Evolutionary conservation across 2,329 filamentous ascomycete species (phyloP).

Genomic region (Colletotrichum nymphaeae): DNA sequence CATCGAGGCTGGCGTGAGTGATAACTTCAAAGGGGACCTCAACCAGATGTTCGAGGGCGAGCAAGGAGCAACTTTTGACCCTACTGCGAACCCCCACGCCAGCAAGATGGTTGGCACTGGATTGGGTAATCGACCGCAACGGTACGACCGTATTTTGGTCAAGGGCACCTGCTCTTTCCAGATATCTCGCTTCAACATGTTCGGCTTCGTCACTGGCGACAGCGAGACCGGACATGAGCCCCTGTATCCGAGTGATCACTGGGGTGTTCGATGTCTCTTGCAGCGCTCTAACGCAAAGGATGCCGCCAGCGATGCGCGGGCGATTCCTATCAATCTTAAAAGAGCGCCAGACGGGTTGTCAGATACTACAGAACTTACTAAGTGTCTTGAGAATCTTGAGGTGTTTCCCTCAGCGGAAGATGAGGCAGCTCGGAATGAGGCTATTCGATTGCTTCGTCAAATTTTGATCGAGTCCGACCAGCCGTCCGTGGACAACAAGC

Average conservation of each 20-base stretch:
- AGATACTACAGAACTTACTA: slow-evolving; percentile 48
- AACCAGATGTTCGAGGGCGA: slow-evolving; percentile 65
- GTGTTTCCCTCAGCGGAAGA: slow-evolving; percentile 62
- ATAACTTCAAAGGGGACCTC: slow-evolving; percentile 41
- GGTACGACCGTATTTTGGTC: slow-evolving; percentile 73
- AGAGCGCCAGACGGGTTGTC: slow-evolving; percentile 45
- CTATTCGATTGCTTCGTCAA: slow-evolving; percentile 57
- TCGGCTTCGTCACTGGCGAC: slow-evolving; percentile 57
- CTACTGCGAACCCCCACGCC: slow-evolving; percentile 66
- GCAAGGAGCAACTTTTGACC: slow-evolving; percentile 74
- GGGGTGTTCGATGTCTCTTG: slow-evolving; percentile 63
- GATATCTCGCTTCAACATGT: slow-evolving; percentile 64
- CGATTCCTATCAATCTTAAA: slow-evolving; percentile 48
- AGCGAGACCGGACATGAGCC: slow-evolving; percentile 22
- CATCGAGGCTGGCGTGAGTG: slow-evolving; percentile 54
- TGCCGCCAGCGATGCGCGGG: slow-evolving; percentile 15
- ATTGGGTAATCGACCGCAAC: slow-evolving; percentile 67
- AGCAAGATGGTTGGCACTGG: slow-evolving; percentile 59
- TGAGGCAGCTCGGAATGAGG: slow-evolving; percentile 50
- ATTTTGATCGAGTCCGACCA: slow-evolving; percentile 50
- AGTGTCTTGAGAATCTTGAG: slow-evolving; percentile 48
- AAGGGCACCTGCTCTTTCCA: slow-evolving; percentile 53
- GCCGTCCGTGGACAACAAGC: slow-evolving; percentile 8
- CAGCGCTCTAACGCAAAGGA: background rate
- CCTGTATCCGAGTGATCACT: slow-evolving; percentile 66